Base-by-base conservation (phyloP, 768 basidiomycete genomes). In the Naganishia antarctica region DNA sequence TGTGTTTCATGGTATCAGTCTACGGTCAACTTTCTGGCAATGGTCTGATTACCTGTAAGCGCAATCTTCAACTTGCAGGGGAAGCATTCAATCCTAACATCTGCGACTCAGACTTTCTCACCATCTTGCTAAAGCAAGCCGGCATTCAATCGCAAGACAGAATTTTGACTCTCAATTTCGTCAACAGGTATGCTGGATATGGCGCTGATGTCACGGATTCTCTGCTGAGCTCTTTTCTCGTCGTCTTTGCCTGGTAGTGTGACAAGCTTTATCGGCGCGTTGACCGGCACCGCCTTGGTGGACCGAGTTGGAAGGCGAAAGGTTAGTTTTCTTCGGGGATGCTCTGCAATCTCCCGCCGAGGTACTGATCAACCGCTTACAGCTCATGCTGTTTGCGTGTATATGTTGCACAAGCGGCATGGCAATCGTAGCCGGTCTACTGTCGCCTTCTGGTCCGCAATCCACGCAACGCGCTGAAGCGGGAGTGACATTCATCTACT, bases 1-100 rank as follows among this genome's bases (percentile, higher is more conserved):
- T 84, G 80, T 81, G 82, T 50, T 80, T 82, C 60, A 73, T 84
- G 41, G 82, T 83, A 81, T 78, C 75, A 80, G n/a, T 79, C 80
- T 34, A 78, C 81, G 59, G 69, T 60, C 73, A 74, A 71, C 82
- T 60, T 70, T 82, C 66, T 31, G 76, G 79, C 68, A 81, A 82
- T 61, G 82, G 81, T n/a, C 79, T 82, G 1, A 82, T 83, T 69
- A 77, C 77, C 40, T 70, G 72, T 73, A 57, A 66, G 72, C 68
- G n/a, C n/a, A 5, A 4, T 18, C 37, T 12, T 58, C 34, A 28
- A 4, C 16, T 4, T 40, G 18, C 13, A 15, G 50, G 6, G 3
- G 11, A 11, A 37, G 1, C 3, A 23, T 4, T 15, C 18, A 1
- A 3, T 46, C 18, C 41, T n/a, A 13, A 31, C 43, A 43, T 31